Percentiles rank a stretch among this genome's conserved stretches.
phyloP scores from a whole-genome alignment of 2,329 filamentous ascomycete genomes.

The Albophoma yamanashiensis region DNA sequence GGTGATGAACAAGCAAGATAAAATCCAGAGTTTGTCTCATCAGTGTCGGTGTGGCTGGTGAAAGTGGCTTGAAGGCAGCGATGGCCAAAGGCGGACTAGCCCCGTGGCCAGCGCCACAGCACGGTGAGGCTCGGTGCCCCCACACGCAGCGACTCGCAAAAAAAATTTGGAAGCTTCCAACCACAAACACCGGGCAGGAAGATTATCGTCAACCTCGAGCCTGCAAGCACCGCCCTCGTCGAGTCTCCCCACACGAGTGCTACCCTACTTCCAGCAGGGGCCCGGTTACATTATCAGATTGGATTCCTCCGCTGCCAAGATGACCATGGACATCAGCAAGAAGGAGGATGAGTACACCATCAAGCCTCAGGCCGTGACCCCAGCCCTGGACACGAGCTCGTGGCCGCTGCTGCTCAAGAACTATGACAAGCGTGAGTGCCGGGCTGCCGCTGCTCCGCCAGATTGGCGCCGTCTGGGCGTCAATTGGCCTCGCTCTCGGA shows the following conservation, averaged over 20 bases:
- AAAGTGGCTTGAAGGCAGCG: background rate
- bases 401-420: slow-evolving; percentile 95
- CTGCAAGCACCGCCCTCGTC: slow-evolving; percentile 9
- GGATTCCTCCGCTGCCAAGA: slow-evolving; percentile 9
- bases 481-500: background rate
- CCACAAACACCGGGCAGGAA: slow-evolving; percentile 4
- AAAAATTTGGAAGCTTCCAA: slow-evolving; percentile 10
- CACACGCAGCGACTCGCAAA: slow-evolving; percentile 7
- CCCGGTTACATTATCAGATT: slow-evolving; percentile 5
- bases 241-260: slow-evolving; percentile 10
- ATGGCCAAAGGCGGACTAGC: slow-evolving; percentile 2
- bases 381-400: slow-evolving; percentile 71
- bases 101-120: slow-evolving; percentile 5
- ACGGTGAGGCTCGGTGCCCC: slow-evolving; percentile 6
- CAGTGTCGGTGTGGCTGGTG: slow-evolving; percentile 9
- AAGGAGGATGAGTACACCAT: slow-evolving; percentile 60
- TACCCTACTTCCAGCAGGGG: slow-evolving; percentile 4
- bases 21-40: too few species aligned
- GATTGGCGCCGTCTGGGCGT: background rate
- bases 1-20: too few species aligned
- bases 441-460: background rate
- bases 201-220: slow-evolving; percentile 6
- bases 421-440: slow-evolving; percentile 73
- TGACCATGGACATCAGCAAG: slow-evolving; percentile 37
- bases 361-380: slow-evolving; percentile 78